phyloP scores from a whole-genome alignment of 306 rosid genomes.

The Echinosophora koreensis region DNA sequence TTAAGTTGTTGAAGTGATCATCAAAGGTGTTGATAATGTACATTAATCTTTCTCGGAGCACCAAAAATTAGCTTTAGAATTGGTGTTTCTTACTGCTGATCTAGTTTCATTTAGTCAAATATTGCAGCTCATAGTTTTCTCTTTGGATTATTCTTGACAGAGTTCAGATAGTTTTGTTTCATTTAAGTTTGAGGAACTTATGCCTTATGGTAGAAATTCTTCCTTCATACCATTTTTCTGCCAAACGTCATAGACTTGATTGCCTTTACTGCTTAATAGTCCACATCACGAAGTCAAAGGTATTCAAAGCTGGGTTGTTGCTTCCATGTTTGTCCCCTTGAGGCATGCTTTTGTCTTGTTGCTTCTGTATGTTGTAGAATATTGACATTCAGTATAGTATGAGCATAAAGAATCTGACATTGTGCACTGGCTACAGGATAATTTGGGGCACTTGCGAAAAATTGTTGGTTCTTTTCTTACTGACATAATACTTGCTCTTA shows the following conservation, averaged over 20 bases:
- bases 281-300: no score
- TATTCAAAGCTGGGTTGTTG: background rate
- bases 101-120: background rate
- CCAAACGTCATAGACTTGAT: no score
- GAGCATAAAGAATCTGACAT: constrained; percentile 32
- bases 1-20: constrained; percentile 19
- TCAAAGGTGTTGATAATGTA: background rate
- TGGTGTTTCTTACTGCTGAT: background rate
- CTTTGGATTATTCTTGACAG: constrained; percentile 37
- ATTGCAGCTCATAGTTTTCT: constrained; percentile 41
- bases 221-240: no score
- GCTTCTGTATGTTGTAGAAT: background rate
- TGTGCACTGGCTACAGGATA: constrained; percentile 41
- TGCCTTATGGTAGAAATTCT: no score
- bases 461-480: constrained; percentile 61
- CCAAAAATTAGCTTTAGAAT: background rate
- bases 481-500: constrained; percentile 88
- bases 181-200: no score
- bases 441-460: constrained; percentile 41
- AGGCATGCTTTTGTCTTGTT: background rate
- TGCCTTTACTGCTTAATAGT: no score
- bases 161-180: no score
- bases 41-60: no score
- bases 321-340: constrained; percentile 10
- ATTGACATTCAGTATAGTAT: constrained; percentile 52